Evolutionary conservation across 177 flowering plant genomes (phyloP).

Genomic region (Vitis hybrid): DNA sequence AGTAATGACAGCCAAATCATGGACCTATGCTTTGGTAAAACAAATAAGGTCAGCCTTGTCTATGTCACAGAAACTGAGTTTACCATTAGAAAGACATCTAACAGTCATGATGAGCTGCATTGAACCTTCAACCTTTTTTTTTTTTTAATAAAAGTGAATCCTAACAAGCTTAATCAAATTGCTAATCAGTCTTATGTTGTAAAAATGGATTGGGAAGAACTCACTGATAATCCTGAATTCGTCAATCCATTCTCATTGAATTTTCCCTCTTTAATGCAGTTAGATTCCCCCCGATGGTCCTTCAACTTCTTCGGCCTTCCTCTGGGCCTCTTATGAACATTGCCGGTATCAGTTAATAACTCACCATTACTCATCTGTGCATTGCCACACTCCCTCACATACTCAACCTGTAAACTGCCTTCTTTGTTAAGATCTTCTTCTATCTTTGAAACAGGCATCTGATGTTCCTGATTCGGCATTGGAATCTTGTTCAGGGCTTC

Average conservation of each 20-base stretch:
- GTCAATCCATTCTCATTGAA: slow-evolving; percentile 1
- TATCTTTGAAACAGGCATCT: background rate
- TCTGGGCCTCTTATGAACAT: slow-evolving; percentile 20
- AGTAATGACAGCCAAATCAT: too few relatives aligned
- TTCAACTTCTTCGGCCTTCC: slow-evolving; percentile 23
- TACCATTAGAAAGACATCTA: too few relatives aligned
- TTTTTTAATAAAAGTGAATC: background rate
- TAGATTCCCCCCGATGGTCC: slow-evolving; percentile 1
- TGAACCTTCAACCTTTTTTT: too few relatives aligned
- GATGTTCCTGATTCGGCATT: slow-evolving; percentile 7
- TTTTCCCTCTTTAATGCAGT: background rate
- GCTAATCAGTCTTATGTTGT: background rate
- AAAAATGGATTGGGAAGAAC: slow-evolving; percentile 11
- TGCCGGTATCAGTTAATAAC: slow-evolving; percentile 3
- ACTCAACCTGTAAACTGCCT: background rate
- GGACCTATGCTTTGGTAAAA: too few relatives aligned
- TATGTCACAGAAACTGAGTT: too few relatives aligned
- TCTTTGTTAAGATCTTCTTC: slow-evolving; percentile 4
- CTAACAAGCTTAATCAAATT: background rate
- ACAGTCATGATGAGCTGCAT: too few relatives aligned
- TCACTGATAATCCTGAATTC: slow-evolving; percentile 20
- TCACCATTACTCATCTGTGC: background rate
- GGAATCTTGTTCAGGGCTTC: slow-evolving; percentile 7
- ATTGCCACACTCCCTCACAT: background rate
- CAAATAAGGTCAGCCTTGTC: too few relatives aligned